These are phyloP conservation scores for Aureobasidium sp. DNA, from an alignment of 2,329 filamentous ascomycete genomes.

Conservation along the genomic window DNA sequence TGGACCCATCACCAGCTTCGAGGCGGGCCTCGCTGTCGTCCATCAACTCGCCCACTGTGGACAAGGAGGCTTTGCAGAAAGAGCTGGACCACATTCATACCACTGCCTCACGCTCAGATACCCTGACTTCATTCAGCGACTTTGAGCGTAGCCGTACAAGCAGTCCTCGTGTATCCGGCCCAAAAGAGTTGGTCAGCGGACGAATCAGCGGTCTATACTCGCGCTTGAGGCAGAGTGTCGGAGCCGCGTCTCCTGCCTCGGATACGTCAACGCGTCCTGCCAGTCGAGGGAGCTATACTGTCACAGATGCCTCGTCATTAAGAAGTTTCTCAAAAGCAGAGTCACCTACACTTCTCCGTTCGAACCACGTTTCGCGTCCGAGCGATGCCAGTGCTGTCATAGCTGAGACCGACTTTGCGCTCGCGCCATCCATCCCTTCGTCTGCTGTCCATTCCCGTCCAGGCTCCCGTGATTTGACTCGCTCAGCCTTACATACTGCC, in stretches of 20 bases:
- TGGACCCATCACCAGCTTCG: constrained; percentile 24
- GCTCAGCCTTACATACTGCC: constrained; percentile 5
- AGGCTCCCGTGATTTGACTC: constrained; percentile 10
- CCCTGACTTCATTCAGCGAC: constrained; percentile 89
- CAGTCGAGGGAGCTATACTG: constrained; percentile 27
- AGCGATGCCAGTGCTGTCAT: constrained; percentile 3
- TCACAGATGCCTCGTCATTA: constrained; percentile 23
- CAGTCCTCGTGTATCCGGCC: constrained; percentile 18
- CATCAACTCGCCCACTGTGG: constrained; percentile 37
- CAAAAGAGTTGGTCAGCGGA: constrained; percentile 30
- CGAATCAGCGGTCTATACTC: constrained; percentile 77
- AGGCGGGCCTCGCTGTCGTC: constrained; percentile 33
- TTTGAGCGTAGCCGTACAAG: constrained; percentile 62
- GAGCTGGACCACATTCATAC: constrained; percentile 82
- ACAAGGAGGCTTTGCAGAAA: constrained; percentile 67
- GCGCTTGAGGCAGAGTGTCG: constrained; percentile 52
- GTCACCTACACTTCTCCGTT: constrained; percentile 1
- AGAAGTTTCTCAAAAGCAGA: constrained; percentile 15
- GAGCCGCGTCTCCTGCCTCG: constrained; percentile 15
- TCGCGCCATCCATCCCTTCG: neutral
- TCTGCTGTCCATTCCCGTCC: constrained; percentile 12
- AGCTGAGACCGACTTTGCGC: neutral
- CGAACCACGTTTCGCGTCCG: neutral
- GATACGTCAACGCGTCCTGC: constrained; percentile 65
- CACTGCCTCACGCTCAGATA: constrained; percentile 74